These are phyloP conservation scores for Immersiporthe knoxdaviesiana DNA, from an alignment of 2,329 filamentous ascomycete genomes.

Conservation along the genomic window DNA sequence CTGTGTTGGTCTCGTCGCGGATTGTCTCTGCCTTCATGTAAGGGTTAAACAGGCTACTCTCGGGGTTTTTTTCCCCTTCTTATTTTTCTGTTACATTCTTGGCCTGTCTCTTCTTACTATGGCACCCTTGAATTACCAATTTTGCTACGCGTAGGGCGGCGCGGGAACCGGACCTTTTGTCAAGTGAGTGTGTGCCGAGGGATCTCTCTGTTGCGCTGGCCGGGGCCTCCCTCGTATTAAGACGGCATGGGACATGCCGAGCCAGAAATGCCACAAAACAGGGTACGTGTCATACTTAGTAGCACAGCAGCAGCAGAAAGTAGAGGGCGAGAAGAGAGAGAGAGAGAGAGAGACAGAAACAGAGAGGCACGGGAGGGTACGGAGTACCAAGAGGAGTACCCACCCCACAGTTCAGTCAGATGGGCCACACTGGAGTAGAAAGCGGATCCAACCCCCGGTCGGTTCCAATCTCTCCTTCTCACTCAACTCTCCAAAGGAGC, in stretches of 20 bases:
- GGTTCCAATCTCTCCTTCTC: constrained; percentile 3
- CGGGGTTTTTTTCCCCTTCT: background rate
- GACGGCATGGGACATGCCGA: background rate
- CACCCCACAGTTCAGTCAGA: background rate
- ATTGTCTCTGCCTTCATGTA: background rate
- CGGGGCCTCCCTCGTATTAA: constrained; percentile 7
- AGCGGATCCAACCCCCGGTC: constrained; percentile 4
- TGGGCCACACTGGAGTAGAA: background rate
- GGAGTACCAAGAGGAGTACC: no score
- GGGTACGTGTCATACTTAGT: background rate
- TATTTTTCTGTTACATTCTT: no score
- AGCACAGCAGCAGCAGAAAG: background rate
- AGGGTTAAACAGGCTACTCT: background rate
- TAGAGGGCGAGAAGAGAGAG: background rate
- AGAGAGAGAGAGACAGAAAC: background rate
- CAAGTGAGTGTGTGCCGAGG: background rate
- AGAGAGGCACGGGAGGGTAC: no score
- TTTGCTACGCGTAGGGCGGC: background rate
- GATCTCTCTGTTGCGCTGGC: background rate
- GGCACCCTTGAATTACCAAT: background rate
- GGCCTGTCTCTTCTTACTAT: no score
- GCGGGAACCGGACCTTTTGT: background rate
- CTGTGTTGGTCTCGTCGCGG: background rate
- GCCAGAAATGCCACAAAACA: background rate
- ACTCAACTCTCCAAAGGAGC: constrained; percentile 4